These are phyloP conservation scores for Alternaria sp. DNA, from an alignment of 2,329 filamentous ascomycete species.

Conservation along the genomic window DNA sequence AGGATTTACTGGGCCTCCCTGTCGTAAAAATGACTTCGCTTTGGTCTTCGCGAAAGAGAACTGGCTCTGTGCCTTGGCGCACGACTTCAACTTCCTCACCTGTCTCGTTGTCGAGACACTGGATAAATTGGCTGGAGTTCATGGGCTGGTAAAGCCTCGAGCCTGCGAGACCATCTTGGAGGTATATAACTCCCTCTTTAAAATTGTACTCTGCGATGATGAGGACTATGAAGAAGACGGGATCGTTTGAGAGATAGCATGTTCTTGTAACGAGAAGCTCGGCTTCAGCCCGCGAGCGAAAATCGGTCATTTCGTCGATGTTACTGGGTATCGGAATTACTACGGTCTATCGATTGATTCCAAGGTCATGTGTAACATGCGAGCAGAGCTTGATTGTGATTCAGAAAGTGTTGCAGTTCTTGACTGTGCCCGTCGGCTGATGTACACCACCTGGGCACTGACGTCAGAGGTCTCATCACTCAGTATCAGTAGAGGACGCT, in stretches of 20 bases:
- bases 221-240: constrained; percentile 7
- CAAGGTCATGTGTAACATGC: neutral
- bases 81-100: constrained; percentile 11
- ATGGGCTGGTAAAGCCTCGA: constrained; percentile 2
- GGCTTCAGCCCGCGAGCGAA: neutral
- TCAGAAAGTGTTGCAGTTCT: neutral
- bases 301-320: neutral
- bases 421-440: neutral
- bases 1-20: constrained; percentile 1
- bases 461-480: neutral
- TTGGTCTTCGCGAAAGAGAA: constrained; percentile 1
- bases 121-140: constrained; percentile 7
- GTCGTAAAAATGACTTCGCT: constrained; percentile 2
- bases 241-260: constrained; percentile 12
- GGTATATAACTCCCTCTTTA: constrained; percentile 3
- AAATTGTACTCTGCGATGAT: neutral
- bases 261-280: constrained; percentile 6
- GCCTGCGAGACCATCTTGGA: constrained; percentile 12
- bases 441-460: neutral
- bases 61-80: constrained; percentile 4
- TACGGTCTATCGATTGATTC: neutral
- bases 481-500: neutral
- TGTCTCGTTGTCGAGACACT: constrained; percentile 10
- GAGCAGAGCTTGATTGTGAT: neutral
- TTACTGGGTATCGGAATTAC: neutral